These are phyloP conservation scores for Spirogloea muscicola DNA, from an alignment of 139 green algal genomes.

Conservation along the genomic window DNA sequence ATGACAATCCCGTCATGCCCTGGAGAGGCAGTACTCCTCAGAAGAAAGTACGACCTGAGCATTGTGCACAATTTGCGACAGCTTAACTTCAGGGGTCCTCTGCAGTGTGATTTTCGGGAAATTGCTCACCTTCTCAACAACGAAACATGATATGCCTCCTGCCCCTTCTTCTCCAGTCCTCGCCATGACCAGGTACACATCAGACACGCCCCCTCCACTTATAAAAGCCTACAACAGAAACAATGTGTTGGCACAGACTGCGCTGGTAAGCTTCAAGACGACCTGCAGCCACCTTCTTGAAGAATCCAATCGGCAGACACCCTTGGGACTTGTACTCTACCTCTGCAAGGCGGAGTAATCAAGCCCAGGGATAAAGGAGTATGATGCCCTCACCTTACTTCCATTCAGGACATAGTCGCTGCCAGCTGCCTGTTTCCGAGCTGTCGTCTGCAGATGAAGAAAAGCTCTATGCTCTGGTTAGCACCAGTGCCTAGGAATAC, in stretches of 20 bases:
- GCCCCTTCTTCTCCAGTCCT: constrained; percentile 56
- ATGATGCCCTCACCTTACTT: too few relatives aligned
- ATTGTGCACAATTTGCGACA: not conserved
- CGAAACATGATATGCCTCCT: constrained; percentile 60
- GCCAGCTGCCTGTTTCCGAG: constrained; percentile 25
- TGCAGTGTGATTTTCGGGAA: not conserved
- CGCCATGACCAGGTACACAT: constrained; percentile 75
- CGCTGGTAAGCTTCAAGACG: too few relatives aligned
- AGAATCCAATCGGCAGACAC: too few relatives aligned
- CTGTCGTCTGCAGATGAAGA: too few relatives aligned
- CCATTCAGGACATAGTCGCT: constrained; percentile 56
- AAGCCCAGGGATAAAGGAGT: too few relatives aligned
- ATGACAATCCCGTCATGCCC: constrained; percentile 60
- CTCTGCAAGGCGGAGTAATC: too few relatives aligned
- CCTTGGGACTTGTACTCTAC: too few relatives aligned
- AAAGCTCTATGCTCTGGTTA: too few relatives aligned
- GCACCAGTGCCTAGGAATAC: too few relatives aligned
- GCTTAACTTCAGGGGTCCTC: not conserved
- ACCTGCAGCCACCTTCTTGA: too few relatives aligned
- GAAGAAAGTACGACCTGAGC: not conserved
- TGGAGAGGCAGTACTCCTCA: not conserved
- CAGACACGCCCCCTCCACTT: constrained; percentile 56
- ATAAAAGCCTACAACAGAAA: constrained; percentile 57
- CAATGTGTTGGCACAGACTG: too few relatives aligned
- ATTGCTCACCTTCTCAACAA: constrained; percentile 49